phyloP scores from a whole-genome alignment of 768 basidiomycete species.

The Chlorophyllum brunneum region DNA sequence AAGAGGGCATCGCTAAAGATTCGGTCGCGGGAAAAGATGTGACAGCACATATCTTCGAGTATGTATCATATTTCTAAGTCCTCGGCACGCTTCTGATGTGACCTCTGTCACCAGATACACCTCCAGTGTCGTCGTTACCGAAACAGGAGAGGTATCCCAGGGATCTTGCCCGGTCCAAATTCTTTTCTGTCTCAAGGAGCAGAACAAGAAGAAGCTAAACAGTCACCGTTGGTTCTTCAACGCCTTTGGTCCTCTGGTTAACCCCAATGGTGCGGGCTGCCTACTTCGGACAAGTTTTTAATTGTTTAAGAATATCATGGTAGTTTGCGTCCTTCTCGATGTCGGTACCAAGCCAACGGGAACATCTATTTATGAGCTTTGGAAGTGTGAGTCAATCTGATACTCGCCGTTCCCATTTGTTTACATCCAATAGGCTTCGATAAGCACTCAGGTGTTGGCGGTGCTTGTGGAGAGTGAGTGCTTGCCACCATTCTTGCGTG shows the following conservation, averaged over 20 bases:
- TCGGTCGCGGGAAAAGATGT: conserved; percentile 86
- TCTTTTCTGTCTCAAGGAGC: conserved; percentile 90
- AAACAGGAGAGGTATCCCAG: conserved; percentile 73
- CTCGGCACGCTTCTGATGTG: neutral
- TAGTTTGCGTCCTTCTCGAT: conserved; percentile 88
- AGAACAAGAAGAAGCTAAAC: conserved; percentile 97
- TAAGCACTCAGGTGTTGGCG: conserved; percentile 81
- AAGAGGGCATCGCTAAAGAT: conserved; percentile 89
- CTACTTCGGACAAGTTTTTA: neutral
- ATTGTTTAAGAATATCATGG: conserved; percentile 6
- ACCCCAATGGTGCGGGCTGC: conserved; percentile 62
- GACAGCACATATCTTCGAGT: conserved; percentile 93
- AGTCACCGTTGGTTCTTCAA: conserved; percentile 98
- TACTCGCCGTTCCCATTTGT: neutral
- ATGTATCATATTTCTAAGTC: conserved; percentile 22
- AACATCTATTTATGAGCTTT: conserved; percentile 93
- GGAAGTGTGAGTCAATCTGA: conserved; percentile 64
- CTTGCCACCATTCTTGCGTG: neutral
- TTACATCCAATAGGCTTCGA: conserved; percentile 57
- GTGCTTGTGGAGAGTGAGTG: conserved; percentile 89
- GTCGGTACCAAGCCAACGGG: conserved; percentile 95
- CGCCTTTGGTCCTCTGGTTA: conserved; percentile 84
- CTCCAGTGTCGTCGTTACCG: conserved; percentile 72
- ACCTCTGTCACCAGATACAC: conserved; percentile 59
- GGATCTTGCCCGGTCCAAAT: conserved; percentile 81